Base-by-base conservation (phyloP, 2,329 filamentous ascomycete genomes). In the Fusarium sp. region DNA sequence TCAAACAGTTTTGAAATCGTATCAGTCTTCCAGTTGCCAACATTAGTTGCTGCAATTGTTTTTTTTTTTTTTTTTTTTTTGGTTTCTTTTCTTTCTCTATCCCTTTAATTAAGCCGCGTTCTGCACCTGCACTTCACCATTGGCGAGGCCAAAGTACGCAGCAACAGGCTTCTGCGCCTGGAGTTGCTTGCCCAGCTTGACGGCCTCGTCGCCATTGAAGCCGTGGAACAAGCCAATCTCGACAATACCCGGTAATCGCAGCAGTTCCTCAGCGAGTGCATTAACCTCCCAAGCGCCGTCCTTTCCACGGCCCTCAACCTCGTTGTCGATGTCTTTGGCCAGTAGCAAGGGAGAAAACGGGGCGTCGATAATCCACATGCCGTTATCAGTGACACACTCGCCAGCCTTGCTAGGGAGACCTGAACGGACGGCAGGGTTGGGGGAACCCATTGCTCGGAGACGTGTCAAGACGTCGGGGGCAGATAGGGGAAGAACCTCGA, bases 191-290 rank as follows among this genome's bases (percentile, higher is more conserved):
- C 83, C 80, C 50, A 83, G 54, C 31, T 68, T 66, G 17, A 71
- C 79, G 37, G 84, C 84, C 74, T 96, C 82, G 14, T 85, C 79
- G 0, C 94, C 94, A 57, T 94, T 93, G 70, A 88, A 73, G 4
- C 94, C 94, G 37, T 88, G 86, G 79, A 99, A 99, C 41, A 99
- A 83, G 13, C 95, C 95, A 25, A 96, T 93, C 73, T 97, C 95
- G 49, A 97, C 81, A 9, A 99, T 92, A 45, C 95, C 95, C 1
- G 90, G 88, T 63, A 97, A 90, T 65, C 82, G 81, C 75, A 96
- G 92, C 71, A 98, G 88, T 69, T 85, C 84, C 62, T 83, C 82
- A 8, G 91, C 89, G 45, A 99, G 80, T 32, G 81, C 82, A 63
- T 89, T 84, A 6, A 97, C 91, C 63, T 94, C 91, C 92, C 93